These are phyloP conservation scores for Talaromyces trachyspermus DNA, from an alignment of 495 filamentous ascomycete genomes.

Conservation along the genomic window DNA sequence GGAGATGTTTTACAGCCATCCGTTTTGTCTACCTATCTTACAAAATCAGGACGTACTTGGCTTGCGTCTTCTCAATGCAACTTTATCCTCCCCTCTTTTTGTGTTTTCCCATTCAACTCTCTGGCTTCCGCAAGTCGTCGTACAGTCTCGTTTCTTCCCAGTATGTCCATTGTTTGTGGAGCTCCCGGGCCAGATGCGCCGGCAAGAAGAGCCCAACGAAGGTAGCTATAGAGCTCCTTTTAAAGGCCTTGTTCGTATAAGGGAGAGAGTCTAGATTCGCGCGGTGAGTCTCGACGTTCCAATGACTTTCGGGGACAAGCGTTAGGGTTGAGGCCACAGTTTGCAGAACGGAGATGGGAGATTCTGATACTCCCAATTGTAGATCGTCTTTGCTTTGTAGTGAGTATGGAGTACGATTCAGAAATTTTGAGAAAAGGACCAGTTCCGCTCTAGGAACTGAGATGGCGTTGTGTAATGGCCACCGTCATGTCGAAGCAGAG, in stretches of 20 bases:
- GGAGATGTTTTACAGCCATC: too few species aligned
- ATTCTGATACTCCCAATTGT: neutral
- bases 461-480: conserved; percentile 52
- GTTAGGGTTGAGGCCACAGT: conserved; percentile 29
- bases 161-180: conserved; percentile 48
- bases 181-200: conserved; percentile 52
- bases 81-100: conserved; percentile 1
- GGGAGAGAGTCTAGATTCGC: conserved; percentile 14
- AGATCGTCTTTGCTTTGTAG: conserved; percentile 9
- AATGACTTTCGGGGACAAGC: conserved; percentile 32
- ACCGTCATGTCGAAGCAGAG: conserved; percentile 52
- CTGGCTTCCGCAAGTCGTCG: conserved; percentile 45
- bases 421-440: conserved; percentile 54
- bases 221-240: conserved; percentile 45
- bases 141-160: conserved; percentile 56
- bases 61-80: neutral
- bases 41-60: neutral
- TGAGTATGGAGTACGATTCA: conserved; percentile 27
- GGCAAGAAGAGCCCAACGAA: conserved; percentile 61
- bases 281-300: conserved; percentile 30
- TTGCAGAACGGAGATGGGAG: conserved; percentile 29
- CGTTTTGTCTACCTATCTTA: conserved; percentile 1
- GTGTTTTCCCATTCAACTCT: conserved; percentile 9
- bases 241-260: conserved; percentile 27
- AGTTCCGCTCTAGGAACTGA: conserved; percentile 50